Base-by-base conservation (phyloP, 176 grass and related monocot species). In the Calamus simplicifolius region DNA sequence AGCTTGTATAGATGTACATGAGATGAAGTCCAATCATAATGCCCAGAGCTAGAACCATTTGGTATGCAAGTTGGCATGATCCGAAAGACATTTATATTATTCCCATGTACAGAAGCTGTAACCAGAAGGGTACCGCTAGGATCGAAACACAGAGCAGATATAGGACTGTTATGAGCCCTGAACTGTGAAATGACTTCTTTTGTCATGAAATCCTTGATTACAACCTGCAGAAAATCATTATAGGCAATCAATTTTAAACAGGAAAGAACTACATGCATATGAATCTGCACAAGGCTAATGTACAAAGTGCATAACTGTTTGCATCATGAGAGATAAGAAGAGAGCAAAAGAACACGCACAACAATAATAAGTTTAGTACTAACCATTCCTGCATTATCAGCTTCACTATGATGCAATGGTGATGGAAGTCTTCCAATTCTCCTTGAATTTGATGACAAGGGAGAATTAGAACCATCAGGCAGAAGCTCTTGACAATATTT, bases 1-100 rank as follows among this genome's bases (percentile, higher is more conserved):
- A 99, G 79, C 69, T 89, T 99, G 74, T 99, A 99, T 67, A 99
- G 84, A 71, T 99, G 94, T 43, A 89, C 94, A 89, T 99, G 94
- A 61, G 94, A 99, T 54, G 85, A 65, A 18, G 81, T 64, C 85
- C 76, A 89, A 75, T 99, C 82, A 72, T 89, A 99, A 49, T 56
- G 73, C 35, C 35, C 75, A 50, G 79, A 50, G 63, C 62, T 70
- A 28, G 94, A 83, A 58, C 82, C 76, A 80, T 85, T 98, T 73
- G 79, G 52, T 73, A 98, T 78, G 71, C 60, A 64, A 29, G 79
- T 83, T 19, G 85, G 94, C 67, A 89, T 85, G 67, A 99, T 93
- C 59, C 94, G 73, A 73, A 99, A 99, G 69, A 99, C 85, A 80
- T 99, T 93, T 76, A 99, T 93, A 70, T 99, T 93, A 62, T 99